phyloP scores from a whole-genome alignment of 2,329 filamentous ascomycete genomes.

The Alternaria brassicae region DNA sequence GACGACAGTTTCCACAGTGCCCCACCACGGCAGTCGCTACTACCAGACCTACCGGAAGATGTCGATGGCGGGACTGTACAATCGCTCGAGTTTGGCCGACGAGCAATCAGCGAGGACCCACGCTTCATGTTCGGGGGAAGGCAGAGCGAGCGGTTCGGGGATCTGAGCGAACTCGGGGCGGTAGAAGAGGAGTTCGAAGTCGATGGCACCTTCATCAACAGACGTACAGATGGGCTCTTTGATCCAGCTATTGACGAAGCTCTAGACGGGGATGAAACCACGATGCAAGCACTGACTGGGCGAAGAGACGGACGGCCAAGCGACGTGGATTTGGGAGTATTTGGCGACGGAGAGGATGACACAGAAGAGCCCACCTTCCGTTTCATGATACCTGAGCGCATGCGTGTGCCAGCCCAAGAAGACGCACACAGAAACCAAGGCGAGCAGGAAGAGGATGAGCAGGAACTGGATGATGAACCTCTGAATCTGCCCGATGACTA shows the following conservation, averaged over 20 bases:
- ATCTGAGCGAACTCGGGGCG: slow-evolving; percentile 50
- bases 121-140: slow-evolving; percentile 54
- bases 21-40: slow-evolving; percentile 48
- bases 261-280: slow-evolving; percentile 41
- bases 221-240: slow-evolving; percentile 48
- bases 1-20: slow-evolving; percentile 52
- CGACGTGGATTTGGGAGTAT: slow-evolving; percentile 43
- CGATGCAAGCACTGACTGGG: slow-evolving; percentile 41
- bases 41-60: slow-evolving; percentile 47
- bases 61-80: slow-evolving; percentile 55
- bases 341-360: slow-evolving; percentile 43
- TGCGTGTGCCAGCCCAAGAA: slow-evolving; percentile 31
- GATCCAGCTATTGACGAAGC: slow-evolving; percentile 47
- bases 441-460: slow-evolving; percentile 5
- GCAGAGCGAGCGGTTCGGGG: slow-evolving; percentile 61
- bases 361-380: slow-evolving; percentile 50
- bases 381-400: slow-evolving; percentile 48
- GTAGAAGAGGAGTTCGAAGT: slow-evolving; percentile 49
- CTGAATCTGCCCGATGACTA: slow-evolving; percentile 39
- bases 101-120: slow-evolving; percentile 49
- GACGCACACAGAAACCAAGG: slow-evolving; percentile 22
- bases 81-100: slow-evolving; percentile 57
- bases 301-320: slow-evolving; percentile 39
- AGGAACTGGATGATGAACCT: slow-evolving; percentile 8
- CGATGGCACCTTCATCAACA: slow-evolving; percentile 52